Evolutionary conservation across 495 filamentous ascomycete species (phyloP), one percentile per base, ranked within the genome.

Genomic region (Penicillium macrosclerotiorum): DNA sequence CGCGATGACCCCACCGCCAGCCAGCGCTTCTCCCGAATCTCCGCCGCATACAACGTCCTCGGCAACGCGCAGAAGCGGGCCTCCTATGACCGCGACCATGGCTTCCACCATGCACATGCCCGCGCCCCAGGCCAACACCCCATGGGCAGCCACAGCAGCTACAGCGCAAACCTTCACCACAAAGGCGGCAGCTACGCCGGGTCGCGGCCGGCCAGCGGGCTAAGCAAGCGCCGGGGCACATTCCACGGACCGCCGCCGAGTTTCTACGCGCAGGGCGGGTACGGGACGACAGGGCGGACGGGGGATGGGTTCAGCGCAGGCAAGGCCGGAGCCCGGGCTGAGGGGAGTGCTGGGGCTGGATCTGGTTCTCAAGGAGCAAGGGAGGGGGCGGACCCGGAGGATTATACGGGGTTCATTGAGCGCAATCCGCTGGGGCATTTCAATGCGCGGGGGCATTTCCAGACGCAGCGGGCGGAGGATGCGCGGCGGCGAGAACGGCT

Each of bases 231-330:
- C 11, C 75, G 89, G 0, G 74, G 81, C 0, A 71, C 83, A 2
- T 95, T 91, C 66, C 77, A 75, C 1, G 93, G 93, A 0, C 91
- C 93, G 7, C 92, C 93, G 44, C 92, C 93, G 0, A 86, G 80
- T 49, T 98, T 96, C 65, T 95, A 85, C 62, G 74, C 80, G 13
- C 81, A 76, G 41, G 91, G 89, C 1, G 90, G 89, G 23, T 75
- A 67, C 47, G 72, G 71, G 16, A 33, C 6, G 4, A 52, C 55
- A 37, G 65, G 52, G 12, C 33, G 60, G 9, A 53, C 39, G 34
- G 43, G 41, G 18, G 52, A 40, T 3, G 41, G 33, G 12, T 45
- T 17, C 17, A 23, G 37, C 8, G 22, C 27, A 20, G 37, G 39
- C 5, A 42, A 42, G 19, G 16, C 32, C 47, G 30, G 40, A 4